phyloP scores from a whole-genome alignment of 2,329 filamentous ascomycete genomes.

The Sordariomycetes sp. region DNA sequence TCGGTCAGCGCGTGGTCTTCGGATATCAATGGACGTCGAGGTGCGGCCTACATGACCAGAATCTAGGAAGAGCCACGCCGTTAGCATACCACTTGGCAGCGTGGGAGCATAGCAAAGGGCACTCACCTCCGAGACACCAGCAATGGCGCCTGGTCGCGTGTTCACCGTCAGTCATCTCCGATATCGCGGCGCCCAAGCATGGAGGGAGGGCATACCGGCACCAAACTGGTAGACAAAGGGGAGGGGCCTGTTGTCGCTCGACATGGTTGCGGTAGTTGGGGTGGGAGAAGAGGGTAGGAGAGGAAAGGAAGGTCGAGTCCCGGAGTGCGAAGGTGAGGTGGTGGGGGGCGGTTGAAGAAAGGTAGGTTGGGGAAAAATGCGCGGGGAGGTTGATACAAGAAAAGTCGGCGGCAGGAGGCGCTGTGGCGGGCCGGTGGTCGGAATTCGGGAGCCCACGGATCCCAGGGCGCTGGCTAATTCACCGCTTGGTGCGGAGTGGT shows the following conservation, averaged over 20 bases:
- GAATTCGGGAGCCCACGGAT: neutral
- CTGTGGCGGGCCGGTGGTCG: neutral
- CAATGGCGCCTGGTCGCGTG: slow-evolving; percentile 58
- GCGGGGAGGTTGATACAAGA: neutral
- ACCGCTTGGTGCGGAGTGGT: neutral
- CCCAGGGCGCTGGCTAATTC: neutral
- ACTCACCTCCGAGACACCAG: slow-evolving; percentile 91
- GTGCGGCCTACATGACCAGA: slow-evolving; percentile 61
- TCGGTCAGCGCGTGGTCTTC: neutral
- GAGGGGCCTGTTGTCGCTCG: slow-evolving; percentile 54
- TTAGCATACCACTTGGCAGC: slow-evolving; percentile 1
- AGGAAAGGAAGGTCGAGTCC: neutral
- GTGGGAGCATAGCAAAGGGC: slow-evolving; percentile 1
- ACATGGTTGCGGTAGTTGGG: slow-evolving; percentile 32
- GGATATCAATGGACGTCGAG: neutral
- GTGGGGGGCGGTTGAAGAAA: neutral
- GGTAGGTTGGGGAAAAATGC: neutral
- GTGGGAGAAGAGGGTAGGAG: neutral
- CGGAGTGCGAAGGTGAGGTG: neutral
- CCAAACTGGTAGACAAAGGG: slow-evolving; percentile 93
- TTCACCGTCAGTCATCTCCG: slow-evolving; percentile 13
- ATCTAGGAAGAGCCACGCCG: slow-evolving; percentile 44
- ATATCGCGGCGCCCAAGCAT: slow-evolving; percentile 7
- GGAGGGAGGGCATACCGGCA: slow-evolving; percentile 49
- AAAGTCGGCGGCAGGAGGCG: neutral